Base-by-base conservation (phyloP, 208 protist genomes). In the Leptomonas seymouri region DNA sequence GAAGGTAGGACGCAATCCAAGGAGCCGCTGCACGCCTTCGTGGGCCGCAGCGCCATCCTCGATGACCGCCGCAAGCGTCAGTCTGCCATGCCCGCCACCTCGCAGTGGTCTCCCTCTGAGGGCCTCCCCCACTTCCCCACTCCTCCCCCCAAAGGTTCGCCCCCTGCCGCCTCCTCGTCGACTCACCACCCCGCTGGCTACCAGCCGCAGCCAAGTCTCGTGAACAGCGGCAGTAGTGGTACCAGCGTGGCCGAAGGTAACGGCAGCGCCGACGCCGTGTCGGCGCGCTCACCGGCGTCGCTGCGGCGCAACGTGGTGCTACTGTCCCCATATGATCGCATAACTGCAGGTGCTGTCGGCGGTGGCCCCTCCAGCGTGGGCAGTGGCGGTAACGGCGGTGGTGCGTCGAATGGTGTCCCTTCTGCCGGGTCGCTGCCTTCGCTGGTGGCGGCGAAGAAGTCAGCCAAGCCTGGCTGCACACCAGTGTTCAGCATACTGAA, bases 41-140 rank as follows among this genome's bases (percentile, higher is more conserved):
- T 86, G 7, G 86, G 86, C 36, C 87, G 83, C 30, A 91, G 86
- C 68, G 80, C 69, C 36, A 74, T 89, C 21, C 67, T 89, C 14
- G 80, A 83, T 6, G 59, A 89, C 48, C 70, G 76, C 36, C 71
- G 77, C 46, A 72, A 74, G 57, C 78, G 79, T 15, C 79, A 88
- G 45, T 67, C 74, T 25, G 57, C 69, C 42, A 49, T 56, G 31
- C 50, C 31, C 27, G 42, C 46, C 25, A 53, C 50, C 28, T 63
- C 69, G 27, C 63, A 41, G 25, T 36, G 36, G 60, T 56, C 61
- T 8, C 53, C 61, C 2, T 42, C 44, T 14, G 57, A 28, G 44
- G 61, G 61, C 5, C 48, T 56, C 12, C 61, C 46, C 2, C 18
- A 48, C 30, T 67, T 60, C 20, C 31, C 61, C 5, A 21, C 56